Percentiles rank a stretch among this genome's conserved stretches.
Evolutionary conservation across 2,329 filamentous ascomycete species (phyloP).

Genomic region (Arthrobotrys iridis): DNA sequence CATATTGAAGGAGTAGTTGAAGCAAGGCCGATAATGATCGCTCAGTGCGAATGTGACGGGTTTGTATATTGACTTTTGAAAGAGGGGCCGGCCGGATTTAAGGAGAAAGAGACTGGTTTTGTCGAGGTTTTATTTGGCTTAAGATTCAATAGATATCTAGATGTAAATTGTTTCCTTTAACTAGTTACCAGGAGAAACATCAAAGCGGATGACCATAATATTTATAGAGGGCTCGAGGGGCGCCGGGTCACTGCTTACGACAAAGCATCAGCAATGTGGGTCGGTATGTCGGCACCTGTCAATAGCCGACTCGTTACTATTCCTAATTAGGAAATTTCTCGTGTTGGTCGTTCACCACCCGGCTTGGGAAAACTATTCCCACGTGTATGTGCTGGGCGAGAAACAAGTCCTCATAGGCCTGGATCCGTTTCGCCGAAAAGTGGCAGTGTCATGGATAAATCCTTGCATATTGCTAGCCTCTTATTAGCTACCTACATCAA

Average conservation of each 20-base stretch:
- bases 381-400: no score
- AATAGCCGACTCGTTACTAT: background rate
- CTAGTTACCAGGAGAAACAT: no score
- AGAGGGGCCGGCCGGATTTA: no score
- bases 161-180: no score
- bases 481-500: no score
- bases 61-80: no score
- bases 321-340: background rate
- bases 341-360: background rate
- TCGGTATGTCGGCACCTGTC: background rate
- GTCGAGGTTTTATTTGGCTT: no score
- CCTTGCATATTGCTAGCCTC: no score
- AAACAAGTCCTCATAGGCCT: background rate
- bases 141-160: no score
- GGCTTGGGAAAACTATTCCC: conserved; percentile 13
- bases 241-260: background rate
- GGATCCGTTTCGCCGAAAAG: background rate
- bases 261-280: background rate
- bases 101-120: no score
- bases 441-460: background rate
- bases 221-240: background rate
- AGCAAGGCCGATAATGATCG: no score
- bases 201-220: background rate
- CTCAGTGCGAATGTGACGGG: no score
- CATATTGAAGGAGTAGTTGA: conserved; percentile 9